These are phyloP conservation scores for Lablab purpureus DNA, from an alignment of 306 rosid genomes.

Conservation along the genomic window DNA sequence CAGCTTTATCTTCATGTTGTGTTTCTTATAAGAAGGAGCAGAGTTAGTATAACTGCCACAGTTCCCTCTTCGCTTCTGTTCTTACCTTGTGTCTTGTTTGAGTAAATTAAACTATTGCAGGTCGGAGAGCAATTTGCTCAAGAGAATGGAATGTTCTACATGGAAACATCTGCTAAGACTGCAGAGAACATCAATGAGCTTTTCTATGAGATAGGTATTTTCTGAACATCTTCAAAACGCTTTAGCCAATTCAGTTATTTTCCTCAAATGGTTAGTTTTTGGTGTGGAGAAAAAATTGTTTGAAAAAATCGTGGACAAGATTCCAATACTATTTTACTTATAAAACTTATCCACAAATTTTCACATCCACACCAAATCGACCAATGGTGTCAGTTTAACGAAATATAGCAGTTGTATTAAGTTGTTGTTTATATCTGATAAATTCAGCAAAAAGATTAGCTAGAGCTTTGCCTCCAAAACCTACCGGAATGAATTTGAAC, in stretches of 20 bases:
- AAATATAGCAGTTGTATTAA: constrained; percentile 26
- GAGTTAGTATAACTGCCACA: neutral
- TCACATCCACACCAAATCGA: constrained; percentile 18
- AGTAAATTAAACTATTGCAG: constrained; percentile 49
- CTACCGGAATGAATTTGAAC: constrained; percentile 59
- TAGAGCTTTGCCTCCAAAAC: constrained; percentile 59
- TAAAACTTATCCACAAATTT: neutral
- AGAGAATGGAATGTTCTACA: constrained; percentile 84
- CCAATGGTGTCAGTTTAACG: constrained; percentile 18
- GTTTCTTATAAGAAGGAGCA: no score
- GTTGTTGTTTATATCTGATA: constrained; percentile 30
- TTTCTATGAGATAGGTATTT: constrained; percentile 81
- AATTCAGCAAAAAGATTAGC: constrained; percentile 75
- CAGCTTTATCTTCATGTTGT: neutral
- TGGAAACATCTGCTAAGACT: constrained; percentile 90
- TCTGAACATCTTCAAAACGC: neutral
- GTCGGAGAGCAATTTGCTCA: constrained; percentile 80
- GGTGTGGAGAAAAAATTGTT: constrained; percentile 6
- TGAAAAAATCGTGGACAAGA: constrained; percentile 27
- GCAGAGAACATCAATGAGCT: constrained; percentile 80
- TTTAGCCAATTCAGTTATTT: neutral
- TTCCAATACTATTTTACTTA: neutral
- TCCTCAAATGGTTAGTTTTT: neutral
- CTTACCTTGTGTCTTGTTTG: constrained; percentile 13
- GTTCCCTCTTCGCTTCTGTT: constrained; percentile 3